phyloP scores from a whole-genome alignment of 129 eudicot species.

The Lactuca sativa region DNA sequence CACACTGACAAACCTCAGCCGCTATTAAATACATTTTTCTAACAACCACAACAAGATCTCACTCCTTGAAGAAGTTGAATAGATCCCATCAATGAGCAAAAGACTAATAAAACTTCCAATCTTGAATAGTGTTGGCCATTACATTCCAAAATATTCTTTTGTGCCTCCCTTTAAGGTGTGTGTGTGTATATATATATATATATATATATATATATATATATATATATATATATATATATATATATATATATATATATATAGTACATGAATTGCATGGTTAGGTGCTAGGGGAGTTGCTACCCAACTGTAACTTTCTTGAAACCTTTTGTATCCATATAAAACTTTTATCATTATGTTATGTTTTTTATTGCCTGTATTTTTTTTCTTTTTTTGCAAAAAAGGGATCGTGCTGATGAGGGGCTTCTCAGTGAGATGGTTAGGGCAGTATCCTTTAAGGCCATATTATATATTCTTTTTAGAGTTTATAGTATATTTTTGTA shows the following conservation, averaged over 20 bases:
- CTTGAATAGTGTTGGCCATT: conserved; percentile 74
- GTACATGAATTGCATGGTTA: too few species aligned
- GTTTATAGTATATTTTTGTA: neutral
- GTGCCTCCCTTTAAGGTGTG: conserved; percentile 46
- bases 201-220: too few species aligned
- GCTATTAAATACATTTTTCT: too few species aligned
- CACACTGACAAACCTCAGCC: too few species aligned
- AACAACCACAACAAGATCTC: too few species aligned
- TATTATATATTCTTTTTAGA: neutral
- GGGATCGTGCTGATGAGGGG: conserved; percentile 80
- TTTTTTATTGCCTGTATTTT: conserved; percentile 6
- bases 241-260: conserved; percentile 11
- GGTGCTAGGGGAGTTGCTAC: conserved; percentile 80
- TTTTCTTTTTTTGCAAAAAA: conserved; percentile 52
- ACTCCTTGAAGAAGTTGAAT: too few species aligned
- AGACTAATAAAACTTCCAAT: too few species aligned
- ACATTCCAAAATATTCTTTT: conserved; percentile 68
- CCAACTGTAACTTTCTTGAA: conserved; percentile 59
- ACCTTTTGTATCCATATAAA: neutral
- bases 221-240: too few species aligned
- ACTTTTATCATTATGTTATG: neutral
- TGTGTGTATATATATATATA: conserved; percentile 52
- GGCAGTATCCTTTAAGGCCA: conserved; percentile 74
- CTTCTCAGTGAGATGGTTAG: conserved; percentile 74
- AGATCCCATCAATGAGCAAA: too few species aligned